Evolutionary conservation across 495 filamentous ascomycete genomes (phyloP).

Genomic region (Neurospora sp.): DNA sequence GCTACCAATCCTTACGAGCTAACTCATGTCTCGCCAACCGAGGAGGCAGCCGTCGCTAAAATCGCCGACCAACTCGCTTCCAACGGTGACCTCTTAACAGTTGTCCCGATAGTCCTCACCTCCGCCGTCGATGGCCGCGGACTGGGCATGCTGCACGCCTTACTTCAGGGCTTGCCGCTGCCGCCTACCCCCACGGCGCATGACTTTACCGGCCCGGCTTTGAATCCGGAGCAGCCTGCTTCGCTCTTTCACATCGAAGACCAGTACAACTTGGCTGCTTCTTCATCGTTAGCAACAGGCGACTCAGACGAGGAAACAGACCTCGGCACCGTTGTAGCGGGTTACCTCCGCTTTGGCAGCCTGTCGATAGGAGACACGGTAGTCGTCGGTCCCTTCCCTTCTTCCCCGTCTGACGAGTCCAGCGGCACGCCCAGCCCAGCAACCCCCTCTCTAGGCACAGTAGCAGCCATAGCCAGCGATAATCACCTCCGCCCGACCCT

Average conservation of each 20-base stretch:
- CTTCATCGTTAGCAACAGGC: conserved; percentile 32
- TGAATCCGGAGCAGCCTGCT: conserved; percentile 40
- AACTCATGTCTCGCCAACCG: conserved; percentile 26
- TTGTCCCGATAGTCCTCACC: conserved; percentile 80
- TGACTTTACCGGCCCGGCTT: conserved; percentile 30
- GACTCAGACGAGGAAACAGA: conserved; percentile 25
- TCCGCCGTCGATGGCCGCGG: conserved; percentile 81
- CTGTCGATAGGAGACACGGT: conserved; percentile 72
- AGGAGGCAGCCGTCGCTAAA: conserved; percentile 43
- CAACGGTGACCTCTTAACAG: conserved; percentile 32
- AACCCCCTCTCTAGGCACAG: conserved; percentile 5
- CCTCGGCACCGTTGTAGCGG: conserved; percentile 60
- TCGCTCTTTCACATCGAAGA: conserved; percentile 85
- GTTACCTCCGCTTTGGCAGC: conserved; percentile 68
- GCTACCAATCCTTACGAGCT: conserved; percentile 25
- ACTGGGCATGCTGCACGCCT: conserved; percentile 68
- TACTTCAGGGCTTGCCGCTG: conserved; percentile 69
- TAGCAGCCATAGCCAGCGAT: conserved; percentile 5
- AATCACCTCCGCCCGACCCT: conserved; percentile 21
- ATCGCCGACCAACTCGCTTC: conserved; percentile 36
- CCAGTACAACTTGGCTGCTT: conserved; percentile 42
- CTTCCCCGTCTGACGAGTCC: conserved; percentile 20
- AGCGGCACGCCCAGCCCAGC: conserved; percentile 24
- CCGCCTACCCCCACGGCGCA: conserved; percentile 43
- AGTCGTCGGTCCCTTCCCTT: conserved; percentile 66